A percentile compares a stretch with the other conserved stretches of the same genome.
These are phyloP conservation scores for Fusarium torreyae DNA, from an alignment of 2,329 filamentous ascomycete genomes.

Conservation along the genomic window DNA sequence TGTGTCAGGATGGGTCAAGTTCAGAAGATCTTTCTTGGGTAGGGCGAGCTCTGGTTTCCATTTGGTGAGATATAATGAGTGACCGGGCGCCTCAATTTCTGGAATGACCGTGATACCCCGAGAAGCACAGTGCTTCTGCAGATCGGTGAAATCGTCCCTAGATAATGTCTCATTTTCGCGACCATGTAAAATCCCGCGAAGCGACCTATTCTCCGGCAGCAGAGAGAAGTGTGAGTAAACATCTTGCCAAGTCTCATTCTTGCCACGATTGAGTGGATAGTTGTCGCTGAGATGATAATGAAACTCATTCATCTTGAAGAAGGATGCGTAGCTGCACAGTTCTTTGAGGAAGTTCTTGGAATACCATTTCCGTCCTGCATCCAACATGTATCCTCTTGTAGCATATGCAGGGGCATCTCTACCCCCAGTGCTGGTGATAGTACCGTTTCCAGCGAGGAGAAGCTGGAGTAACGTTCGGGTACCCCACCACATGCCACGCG, in stretches of 20 bases:
- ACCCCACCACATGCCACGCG: conserved; percentile 33
- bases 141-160: conserved; percentile 1
- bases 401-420: conserved; percentile 24
- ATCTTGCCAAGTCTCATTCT: conserved; percentile 27
- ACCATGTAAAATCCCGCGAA: conserved; percentile 19
- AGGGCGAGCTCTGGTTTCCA: conserved; percentile 28
- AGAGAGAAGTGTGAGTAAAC: conserved; percentile 30
- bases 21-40: conserved; percentile 13
- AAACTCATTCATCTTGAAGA: conserved; percentile 38
- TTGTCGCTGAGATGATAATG: conserved; percentile 33
- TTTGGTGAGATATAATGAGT: conserved; percentile 28
- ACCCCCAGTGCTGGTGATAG: background rate
- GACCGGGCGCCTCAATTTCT: conserved; percentile 12
- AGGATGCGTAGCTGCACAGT: conserved; percentile 27
- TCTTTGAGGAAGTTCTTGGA: conserved; percentile 29
- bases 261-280: conserved; percentile 29
- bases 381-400: conserved; percentile 28
- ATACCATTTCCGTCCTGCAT: conserved; percentile 31
- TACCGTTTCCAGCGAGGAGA: conserved; percentile 10
- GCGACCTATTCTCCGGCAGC: background rate
- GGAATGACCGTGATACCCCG: conserved; percentile 15
- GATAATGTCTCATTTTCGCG: conserved; percentile 26
- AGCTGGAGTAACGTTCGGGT: conserved; percentile 28
- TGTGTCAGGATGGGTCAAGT: conserved; percentile 10
- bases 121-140: conserved; percentile 19